These are phyloP conservation scores for Plicaturopsis crispa DNA, from an alignment of 768 basidiomycete genomes.

Conservation along the genomic window DNA sequence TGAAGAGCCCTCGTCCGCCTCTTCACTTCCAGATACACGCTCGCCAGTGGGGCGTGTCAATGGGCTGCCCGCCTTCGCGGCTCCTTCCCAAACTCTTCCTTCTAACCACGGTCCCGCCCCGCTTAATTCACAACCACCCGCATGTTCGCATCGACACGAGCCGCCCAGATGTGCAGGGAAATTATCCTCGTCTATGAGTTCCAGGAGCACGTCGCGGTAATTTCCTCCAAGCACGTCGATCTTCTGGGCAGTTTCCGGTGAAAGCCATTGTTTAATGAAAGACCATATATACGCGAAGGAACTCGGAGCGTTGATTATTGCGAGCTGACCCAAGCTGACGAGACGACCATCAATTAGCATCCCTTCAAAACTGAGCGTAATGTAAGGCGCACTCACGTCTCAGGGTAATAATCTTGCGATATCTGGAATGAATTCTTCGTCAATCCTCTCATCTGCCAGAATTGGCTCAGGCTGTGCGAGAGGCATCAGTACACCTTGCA, in stretches of 20 bases:
- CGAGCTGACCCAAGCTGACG: slow-evolving; percentile 63
- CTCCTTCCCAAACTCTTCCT: slow-evolving; percentile 27
- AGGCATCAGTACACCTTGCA: neutral
- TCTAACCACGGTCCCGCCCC: slow-evolving; percentile 70
- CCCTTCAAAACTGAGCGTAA: neutral
- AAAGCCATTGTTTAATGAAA: slow-evolving; percentile 62
- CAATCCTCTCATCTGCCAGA: slow-evolving; percentile 72
- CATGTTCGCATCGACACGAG: slow-evolving; percentile 48
- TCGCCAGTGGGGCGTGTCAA: no score
- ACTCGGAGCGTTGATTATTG: slow-evolving; percentile 64
- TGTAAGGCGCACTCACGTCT: slow-evolving; percentile 55
- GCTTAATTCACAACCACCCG: slow-evolving; percentile 53
- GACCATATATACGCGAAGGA: slow-evolving; percentile 71
- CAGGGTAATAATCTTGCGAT: slow-evolving; percentile 74
- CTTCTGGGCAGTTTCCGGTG: slow-evolving; percentile 65
- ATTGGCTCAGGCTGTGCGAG: slow-evolving; percentile 45
- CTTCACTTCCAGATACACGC: no score
- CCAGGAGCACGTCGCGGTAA: slow-evolving; percentile 48
- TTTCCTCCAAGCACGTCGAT: slow-evolving; percentile 58
- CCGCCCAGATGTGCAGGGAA: slow-evolving; percentile 59
- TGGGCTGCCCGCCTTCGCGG: no score
- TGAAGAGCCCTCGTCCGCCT: no score
- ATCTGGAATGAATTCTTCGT: slow-evolving; percentile 58
- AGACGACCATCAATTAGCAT: neutral
- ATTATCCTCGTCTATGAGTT: slow-evolving; percentile 55